Conservation (phyloP, 306 rosid genomes). For the Citrullus amarus region DNA sequence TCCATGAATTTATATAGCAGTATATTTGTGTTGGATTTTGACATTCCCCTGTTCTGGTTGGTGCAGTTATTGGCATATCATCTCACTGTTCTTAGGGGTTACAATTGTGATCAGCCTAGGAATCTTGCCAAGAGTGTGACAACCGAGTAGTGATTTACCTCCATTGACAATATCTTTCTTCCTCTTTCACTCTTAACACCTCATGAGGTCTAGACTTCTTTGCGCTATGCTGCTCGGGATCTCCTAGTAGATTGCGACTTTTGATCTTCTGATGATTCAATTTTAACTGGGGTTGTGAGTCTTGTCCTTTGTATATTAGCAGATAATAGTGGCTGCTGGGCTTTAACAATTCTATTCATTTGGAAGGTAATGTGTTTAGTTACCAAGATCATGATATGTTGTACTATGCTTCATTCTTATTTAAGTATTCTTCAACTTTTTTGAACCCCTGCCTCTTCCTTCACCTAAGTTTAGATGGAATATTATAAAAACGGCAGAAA, state of each 20-base stretch:
- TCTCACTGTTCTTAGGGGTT: slow-evolving; percentile 89
- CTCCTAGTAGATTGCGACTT: neutral
- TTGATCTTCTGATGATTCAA: neutral
- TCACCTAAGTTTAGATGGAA: neutral
- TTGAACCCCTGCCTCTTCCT: neutral
- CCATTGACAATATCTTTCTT: neutral
- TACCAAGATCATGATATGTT: neutral
- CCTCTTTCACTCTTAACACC: neutral
- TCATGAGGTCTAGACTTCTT: neutral
- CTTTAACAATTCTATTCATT: neutral
- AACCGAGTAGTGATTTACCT: slow-evolving; percentile 30
- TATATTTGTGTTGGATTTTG: neutral
- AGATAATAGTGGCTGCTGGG: neutral
- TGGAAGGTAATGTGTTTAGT: neutral
- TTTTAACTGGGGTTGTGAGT: neutral
- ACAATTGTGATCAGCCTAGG: slow-evolving; percentile 93
- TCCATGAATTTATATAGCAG: neutral
- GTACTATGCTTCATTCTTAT: neutral
- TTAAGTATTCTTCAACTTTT: neutral
- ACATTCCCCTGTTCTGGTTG: slow-evolving; percentile 1
- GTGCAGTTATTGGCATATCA: slow-evolving; percentile 92
- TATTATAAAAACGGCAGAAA: neutral
- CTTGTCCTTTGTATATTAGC: neutral
- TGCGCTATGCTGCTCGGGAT: neutral
- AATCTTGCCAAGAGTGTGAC: slow-evolving; percentile 99